Percentiles rank a stretch among this genome's conserved stretches.
These are phyloP conservation scores for Aeminium ludgeri DNA, from an alignment of 495 filamentous ascomycete genomes.

Conservation along the genomic window DNA sequence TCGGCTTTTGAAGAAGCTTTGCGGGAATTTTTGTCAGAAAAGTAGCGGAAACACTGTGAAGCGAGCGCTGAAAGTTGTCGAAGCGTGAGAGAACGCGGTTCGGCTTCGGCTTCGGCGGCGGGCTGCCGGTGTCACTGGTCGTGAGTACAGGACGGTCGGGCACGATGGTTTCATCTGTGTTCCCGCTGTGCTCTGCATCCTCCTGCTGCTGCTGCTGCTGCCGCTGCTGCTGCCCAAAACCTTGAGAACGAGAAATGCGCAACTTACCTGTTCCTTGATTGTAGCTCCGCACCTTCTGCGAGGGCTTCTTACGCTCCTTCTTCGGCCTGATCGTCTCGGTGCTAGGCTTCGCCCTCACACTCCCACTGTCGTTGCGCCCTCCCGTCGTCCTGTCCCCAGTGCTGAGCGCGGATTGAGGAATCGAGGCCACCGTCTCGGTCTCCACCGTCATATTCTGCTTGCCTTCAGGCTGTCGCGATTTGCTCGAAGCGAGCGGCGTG, in stretches of 20 bases:
- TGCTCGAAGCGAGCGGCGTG: slow-evolving; percentile 23
- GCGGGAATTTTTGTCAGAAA: slow-evolving; percentile 17
- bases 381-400: slow-evolving; percentile 43
- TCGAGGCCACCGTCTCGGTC: slow-evolving; percentile 86
- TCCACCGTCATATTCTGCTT: slow-evolving; percentile 93
- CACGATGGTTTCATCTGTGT: too few relatives aligned
- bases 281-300: slow-evolving; percentile 56
- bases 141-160: too few relatives aligned
- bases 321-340: slow-evolving; percentile 84
- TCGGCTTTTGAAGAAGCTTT: slow-evolving; percentile 89
- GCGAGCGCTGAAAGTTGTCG: background rate
- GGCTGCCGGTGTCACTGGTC: background rate
- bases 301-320: slow-evolving; percentile 68
- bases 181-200: too few relatives aligned
- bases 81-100: background rate
- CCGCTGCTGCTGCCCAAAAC: background rate
- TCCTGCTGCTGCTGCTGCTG: background rate
- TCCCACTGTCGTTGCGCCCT: slow-evolving; percentile 43
- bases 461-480: slow-evolving; percentile 49
- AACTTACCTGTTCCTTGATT: slow-evolving; percentile 56
- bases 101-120: background rate
- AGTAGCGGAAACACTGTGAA: slow-evolving; percentile 13
- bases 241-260: background rate
- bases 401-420: slow-evolving; percentile 71
- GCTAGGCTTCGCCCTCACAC: slow-evolving; percentile 71